Conservation (phyloP, 2,329 filamentous ascomycete species). For the Neonectria coccinea region DNA sequence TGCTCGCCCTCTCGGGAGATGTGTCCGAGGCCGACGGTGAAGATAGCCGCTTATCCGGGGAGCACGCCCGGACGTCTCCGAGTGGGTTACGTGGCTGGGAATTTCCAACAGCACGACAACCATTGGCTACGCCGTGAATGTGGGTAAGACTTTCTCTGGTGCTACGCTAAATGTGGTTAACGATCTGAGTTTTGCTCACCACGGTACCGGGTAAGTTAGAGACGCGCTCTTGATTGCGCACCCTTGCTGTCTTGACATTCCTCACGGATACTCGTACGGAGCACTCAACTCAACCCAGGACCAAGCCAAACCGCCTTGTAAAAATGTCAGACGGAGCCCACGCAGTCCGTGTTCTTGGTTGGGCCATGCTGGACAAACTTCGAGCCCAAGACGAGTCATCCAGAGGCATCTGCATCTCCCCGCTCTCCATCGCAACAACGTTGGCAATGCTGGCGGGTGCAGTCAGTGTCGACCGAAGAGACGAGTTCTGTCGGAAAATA, state of each 20-base stretch:
- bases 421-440: background rate
- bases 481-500: background rate
- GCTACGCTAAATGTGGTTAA: background rate
- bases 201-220: background rate
- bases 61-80: background rate
- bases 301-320: too few relatives aligned
- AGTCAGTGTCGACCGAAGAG: background rate
- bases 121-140: background rate
- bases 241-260: background rate
- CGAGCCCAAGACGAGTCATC: background rate
- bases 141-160: background rate
- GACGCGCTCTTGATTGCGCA: background rate
- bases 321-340: background rate
- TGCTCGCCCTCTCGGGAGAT: background rate
- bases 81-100: background rate
- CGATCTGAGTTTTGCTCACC: background rate
- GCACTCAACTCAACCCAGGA: too few relatives aligned
- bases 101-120: background rate
- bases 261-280: too few relatives aligned
- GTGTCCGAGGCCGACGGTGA: background rate
- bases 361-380: slow-evolving; percentile 4
- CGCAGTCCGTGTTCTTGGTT: background rate
- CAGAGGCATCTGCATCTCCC: background rate
- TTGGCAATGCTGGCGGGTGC: slow-evolving; percentile 2
- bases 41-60: background rate